Evolutionary conservation across 495 filamentous ascomycete genomes (phyloP), one percentile per base, ranked within the genome.

Genomic region (Beverwykella pulmonaria): DNA sequence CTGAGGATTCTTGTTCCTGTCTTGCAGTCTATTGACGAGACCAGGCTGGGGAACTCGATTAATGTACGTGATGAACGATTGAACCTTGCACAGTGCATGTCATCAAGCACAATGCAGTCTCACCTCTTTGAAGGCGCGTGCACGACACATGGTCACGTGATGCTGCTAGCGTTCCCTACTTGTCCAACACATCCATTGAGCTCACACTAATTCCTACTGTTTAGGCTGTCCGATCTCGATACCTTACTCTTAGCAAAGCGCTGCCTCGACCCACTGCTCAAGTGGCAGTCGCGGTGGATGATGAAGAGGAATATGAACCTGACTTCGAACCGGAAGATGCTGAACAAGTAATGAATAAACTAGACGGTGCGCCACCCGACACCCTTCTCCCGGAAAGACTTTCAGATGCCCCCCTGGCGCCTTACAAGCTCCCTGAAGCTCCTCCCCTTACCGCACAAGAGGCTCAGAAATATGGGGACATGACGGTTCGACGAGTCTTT

Each of bases 251-350:
- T 1, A 78, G 73, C 26, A 80, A 80, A 47, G 41, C 55, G 19
- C 46, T 66, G 6, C 67, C 61, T 29, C 59, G 30, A 22, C 2
- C 54, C 77, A 77, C 82, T 1, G 79, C 81, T 15, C 82, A 78
- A 0, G 75, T 79, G 9, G 80, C 81, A 1, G 72, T 83, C 9
- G 83, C 78, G 0, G 90, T 93, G 7, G 92, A 94, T 7, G 92
- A 96, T 19, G 92, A 96, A 15, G 92, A 93, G 55, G 88, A 92
- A 61, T 95, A 96, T 70, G 92, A 95, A 65, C 92, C 92, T 0
- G 88, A 94, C 76, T 93, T 90, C 70, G 83, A 88, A 59, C 84
- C 84, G 0, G 90, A 92, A 72, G 86, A 90, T 66, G 81, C 85
- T 2, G 90, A 91, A 49, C 87, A 91, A 69, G 85, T 87, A 8